Evolutionary conservation across 192 early-diverging fungal species (phyloP).

Genomic region (Linnemannia exigua): DNA sequence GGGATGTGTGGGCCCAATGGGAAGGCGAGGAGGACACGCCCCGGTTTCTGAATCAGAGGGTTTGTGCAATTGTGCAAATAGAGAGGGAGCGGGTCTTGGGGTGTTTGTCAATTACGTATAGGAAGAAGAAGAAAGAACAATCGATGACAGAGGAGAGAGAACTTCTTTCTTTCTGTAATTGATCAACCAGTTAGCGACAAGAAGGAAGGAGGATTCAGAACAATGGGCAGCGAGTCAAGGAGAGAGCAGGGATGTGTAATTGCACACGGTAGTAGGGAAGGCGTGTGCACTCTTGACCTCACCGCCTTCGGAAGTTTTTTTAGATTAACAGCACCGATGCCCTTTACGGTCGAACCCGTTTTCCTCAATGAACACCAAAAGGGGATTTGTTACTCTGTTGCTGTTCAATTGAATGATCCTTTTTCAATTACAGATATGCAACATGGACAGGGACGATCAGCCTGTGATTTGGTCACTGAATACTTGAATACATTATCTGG

Average conservation of each 20-base stretch:
- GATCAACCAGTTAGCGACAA: neutral
- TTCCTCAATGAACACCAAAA: neutral
- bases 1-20: neutral
- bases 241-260: conserved; percentile 1
- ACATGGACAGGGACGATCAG: neutral
- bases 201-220: neutral
- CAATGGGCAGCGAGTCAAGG: neutral
- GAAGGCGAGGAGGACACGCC: neutral
- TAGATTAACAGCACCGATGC: neutral
- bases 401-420: neutral
- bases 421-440: neutral
- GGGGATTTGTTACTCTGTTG: no score
- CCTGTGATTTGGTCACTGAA: no score
- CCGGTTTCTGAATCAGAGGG: neutral
- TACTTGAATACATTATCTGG: no score
- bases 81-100: neutral
- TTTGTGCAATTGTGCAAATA: neutral
- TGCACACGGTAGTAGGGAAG: neutral
- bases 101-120: neutral
- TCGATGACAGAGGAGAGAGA: neutral
- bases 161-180: neutral
- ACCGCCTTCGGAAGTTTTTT: conserved; percentile 3
- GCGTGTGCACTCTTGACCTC: neutral
- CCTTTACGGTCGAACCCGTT: neutral
- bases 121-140: neutral